Conservation (phyloP, 129 eudicot species). For the Artemisia argyi region DNA sequence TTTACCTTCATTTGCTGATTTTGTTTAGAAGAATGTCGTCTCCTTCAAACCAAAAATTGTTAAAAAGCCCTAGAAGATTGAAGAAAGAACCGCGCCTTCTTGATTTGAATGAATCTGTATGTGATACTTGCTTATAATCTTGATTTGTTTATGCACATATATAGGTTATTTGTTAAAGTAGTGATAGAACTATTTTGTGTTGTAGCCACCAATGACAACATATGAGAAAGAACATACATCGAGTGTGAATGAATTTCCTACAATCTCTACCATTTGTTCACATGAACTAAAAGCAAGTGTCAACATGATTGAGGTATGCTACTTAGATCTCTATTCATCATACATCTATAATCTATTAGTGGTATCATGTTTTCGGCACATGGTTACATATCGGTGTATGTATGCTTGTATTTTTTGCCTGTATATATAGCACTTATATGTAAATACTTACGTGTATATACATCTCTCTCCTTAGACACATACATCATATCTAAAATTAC, state of each 20-base stretch:
- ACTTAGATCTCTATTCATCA: not conserved
- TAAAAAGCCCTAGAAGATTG: slow-evolving; percentile 1
- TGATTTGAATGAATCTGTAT: slow-evolving; percentile 34
- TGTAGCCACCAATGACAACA: slow-evolving; percentile 31
- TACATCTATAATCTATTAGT: not conserved
- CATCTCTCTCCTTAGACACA: not conserved
- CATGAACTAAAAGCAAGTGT: slow-evolving; percentile 31
- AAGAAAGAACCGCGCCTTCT: slow-evolving; percentile 21
- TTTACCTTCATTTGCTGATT: slow-evolving; percentile 1
- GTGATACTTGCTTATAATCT: not conserved
- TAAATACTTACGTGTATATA: too few relatives aligned
- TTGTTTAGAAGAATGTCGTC: slow-evolving; percentile 18
- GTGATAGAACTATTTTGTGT: slow-evolving; percentile 11
- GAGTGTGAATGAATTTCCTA: slow-evolving; percentile 20
- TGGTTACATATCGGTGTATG: too few relatives aligned
- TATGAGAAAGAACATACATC: slow-evolving; percentile 25
- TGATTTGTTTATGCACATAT: not conserved
- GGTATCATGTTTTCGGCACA: too few relatives aligned
- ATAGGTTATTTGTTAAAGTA: not conserved
- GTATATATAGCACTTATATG: not conserved
- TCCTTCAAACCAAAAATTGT: slow-evolving; percentile 8
- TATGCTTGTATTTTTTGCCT: too few relatives aligned
- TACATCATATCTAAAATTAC: not conserved
- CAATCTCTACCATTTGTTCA: slow-evolving; percentile 23
- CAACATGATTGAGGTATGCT: slow-evolving; percentile 39